phyloP scores from a whole-genome alignment of 345 rosid species.

The Turritis glabra region DNA sequence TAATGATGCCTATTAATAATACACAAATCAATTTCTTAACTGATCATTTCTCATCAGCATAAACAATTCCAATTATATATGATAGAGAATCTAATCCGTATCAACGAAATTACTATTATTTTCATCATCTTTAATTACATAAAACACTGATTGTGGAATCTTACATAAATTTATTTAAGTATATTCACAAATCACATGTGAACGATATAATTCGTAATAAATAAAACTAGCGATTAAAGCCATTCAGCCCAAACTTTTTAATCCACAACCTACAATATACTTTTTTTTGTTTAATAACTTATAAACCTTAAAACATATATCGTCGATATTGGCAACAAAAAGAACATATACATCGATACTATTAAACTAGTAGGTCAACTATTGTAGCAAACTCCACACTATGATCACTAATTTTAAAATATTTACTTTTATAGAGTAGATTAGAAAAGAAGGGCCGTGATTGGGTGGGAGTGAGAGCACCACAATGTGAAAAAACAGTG shows the following conservation, averaged over 20 bases:
- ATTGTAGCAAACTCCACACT: slow-evolving; percentile 12
- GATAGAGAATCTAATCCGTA: background rate
- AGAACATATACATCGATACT: background rate
- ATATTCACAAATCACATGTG: background rate
- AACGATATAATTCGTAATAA: too few relatives aligned
- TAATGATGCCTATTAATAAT: background rate
- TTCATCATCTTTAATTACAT: background rate
- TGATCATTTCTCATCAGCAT: background rate
- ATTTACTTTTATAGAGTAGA: background rate
- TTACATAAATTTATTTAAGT: background rate
- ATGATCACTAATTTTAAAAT: background rate
- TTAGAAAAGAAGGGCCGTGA: slow-evolving; percentile 19
- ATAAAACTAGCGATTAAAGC: background rate
- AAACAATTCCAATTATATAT: background rate
- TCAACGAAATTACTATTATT: background rate
- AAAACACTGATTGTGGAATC: background rate
- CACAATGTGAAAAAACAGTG: slow-evolving; percentile 26
- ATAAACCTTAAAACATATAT: background rate
- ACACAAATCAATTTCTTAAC: background rate
- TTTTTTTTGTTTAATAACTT: background rate
- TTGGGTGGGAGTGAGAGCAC: slow-evolving; percentile 37
- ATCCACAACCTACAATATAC: background rate
- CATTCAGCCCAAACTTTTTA: background rate
- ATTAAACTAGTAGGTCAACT: slow-evolving; percentile 12
- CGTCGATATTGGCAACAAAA: background rate